phyloP scores from a whole-genome alignment of 139 green algal genomes.

The Nannochloris sp. region DNA sequence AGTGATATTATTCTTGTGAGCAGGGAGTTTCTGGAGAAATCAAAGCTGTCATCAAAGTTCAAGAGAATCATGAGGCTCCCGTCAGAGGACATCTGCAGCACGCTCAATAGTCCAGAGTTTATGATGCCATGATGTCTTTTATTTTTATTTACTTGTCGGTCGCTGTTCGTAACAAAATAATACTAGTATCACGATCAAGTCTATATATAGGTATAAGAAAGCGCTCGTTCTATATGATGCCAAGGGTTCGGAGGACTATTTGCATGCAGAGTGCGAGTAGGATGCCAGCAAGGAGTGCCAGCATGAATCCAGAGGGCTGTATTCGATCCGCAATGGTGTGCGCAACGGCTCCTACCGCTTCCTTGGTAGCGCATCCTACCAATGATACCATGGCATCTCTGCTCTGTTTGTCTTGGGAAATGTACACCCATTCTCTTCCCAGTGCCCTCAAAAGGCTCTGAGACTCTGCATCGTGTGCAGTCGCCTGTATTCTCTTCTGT shows the following conservation, averaged over 20 bases:
- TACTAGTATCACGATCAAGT: no score
- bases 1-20: conserved; percentile 4
- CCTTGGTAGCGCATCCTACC: conserved; percentile 5
- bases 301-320: background rate
- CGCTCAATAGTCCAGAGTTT: no score
- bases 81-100: no score
- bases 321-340: background rate
- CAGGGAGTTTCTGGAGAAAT: background rate
- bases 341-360: background rate
- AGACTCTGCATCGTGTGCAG: background rate
- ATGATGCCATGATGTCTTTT: no score
- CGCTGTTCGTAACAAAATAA: no score
- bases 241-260: background rate
- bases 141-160: no score
- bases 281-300: background rate
- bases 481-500: background rate
- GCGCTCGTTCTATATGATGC: background rate
- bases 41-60: background rate
- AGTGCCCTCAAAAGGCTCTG: conserved; percentile 8
- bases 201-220: no score
- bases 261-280: background rate
- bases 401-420: conserved; percentile 20
- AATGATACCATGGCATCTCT: conserved; percentile 13
- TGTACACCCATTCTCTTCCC: conserved; percentile 15
- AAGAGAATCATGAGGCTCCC: no score